Evolutionary conservation across 441 rosid genomes (phyloP).

Genomic region (Manihot esculenta): DNA sequence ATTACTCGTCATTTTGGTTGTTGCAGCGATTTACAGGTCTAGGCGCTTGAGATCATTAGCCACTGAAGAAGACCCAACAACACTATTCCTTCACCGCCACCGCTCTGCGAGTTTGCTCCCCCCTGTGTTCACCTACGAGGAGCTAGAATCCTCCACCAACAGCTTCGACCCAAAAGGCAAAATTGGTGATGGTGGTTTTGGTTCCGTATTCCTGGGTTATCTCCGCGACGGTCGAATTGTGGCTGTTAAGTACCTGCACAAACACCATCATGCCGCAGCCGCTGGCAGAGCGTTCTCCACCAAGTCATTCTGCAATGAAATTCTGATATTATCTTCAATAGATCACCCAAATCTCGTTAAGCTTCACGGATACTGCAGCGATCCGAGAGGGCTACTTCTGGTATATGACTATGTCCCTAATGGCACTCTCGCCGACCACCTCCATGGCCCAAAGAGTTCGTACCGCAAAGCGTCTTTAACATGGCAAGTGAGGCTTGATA

Average conservation of each 20-base stretch:
- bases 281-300: conserved; percentile 55
- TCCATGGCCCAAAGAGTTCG: conserved; percentile 49
- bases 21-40: conserved; percentile 53
- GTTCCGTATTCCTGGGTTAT: conserved; percentile 72
- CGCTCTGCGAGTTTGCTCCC: conserved; percentile 72
- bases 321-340: conserved; percentile 75
- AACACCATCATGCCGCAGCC: conserved; percentile 45
- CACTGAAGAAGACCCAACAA: conserved; percentile 71
- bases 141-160: conserved; percentile 72
- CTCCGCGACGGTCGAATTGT: conserved; percentile 66
- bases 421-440: conserved; percentile 88
- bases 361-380: conserved; percentile 93
- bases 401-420: conserved; percentile 82
- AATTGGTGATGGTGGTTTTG: conserved; percentile 92
- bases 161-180: conserved; percentile 72
- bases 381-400: conserved; percentile 79
- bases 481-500: conserved; percentile 73
- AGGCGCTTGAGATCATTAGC: conserved; percentile 38
- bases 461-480: conserved; percentile 33
- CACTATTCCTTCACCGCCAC: conserved; percentile 71
- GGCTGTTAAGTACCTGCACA: conserved; percentile 85
- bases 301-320: conserved; percentile 86
- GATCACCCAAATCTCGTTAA: conserved; percentile 77
- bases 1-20: conserved; percentile 43
- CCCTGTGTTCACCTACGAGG: conserved; percentile 85